These are phyloP conservation scores for Calonectria montana DNA, from an alignment of 2,329 filamentous ascomycete species.

Conservation along the genomic window DNA sequence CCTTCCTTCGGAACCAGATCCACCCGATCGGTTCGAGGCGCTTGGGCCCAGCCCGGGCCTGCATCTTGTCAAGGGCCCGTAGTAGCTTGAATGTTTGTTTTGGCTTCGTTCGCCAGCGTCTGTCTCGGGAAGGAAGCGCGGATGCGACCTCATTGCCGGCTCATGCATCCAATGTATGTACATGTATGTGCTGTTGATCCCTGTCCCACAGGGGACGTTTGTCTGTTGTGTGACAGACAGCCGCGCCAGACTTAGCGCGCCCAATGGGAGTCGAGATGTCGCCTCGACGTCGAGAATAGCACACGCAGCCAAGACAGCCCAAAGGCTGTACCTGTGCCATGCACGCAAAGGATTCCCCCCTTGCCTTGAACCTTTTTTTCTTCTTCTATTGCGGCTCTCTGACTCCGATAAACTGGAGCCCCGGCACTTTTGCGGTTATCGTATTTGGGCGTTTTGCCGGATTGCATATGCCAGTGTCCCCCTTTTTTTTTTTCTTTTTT, in stretches of 20 bases:
- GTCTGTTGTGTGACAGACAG: constrained; percentile 8
- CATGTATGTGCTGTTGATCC: background rate
- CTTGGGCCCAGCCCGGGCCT: background rate
- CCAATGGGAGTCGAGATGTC: constrained; percentile 24
- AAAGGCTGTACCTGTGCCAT: background rate
- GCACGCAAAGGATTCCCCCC: background rate
- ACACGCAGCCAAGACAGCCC: constrained; percentile 10
- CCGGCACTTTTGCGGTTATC: constrained; percentile 9
- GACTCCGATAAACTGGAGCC: background rate
- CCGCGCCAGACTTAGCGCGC: constrained; percentile 4
- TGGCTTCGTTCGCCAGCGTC: background rate
- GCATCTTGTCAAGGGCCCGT: background rate
- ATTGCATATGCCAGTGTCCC: background rate
- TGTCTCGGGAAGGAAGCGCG: constrained; percentile 26
- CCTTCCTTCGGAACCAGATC: background rate
- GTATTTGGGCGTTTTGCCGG: background rate
- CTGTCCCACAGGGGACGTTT: constrained; percentile 22
- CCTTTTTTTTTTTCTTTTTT: too few relatives aligned
- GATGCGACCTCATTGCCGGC: constrained; percentile 12
- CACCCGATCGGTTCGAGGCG: constrained; percentile 12
- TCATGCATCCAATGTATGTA: constrained; percentile 7
- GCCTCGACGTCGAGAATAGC: constrained; percentile 26
- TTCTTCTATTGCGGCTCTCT: constrained; percentile 4
- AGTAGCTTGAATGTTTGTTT: background rate
- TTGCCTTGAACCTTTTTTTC: too few relatives aligned